Evolutionary conservation across 2,329 filamentous ascomycete genomes (phyloP).

Genomic region (Leptodontidium sp.): DNA sequence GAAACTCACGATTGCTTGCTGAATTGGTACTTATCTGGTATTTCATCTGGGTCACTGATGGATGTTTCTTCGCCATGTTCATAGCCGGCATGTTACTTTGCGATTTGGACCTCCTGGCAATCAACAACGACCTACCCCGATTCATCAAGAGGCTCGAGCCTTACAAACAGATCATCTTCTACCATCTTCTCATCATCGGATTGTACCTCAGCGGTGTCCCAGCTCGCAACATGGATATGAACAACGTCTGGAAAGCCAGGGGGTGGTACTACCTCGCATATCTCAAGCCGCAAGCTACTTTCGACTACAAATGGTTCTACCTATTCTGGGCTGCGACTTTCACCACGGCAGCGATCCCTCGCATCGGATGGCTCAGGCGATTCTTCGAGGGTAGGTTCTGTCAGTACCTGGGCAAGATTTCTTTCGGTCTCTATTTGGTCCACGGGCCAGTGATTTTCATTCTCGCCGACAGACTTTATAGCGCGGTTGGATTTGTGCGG

Average conservation of each 20-base stretch:
- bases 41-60: constrained; percentile 73
- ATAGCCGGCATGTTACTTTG: constrained; percentile 67
- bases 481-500: constrained; percentile 63
- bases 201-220: constrained; percentile 70
- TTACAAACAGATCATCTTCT: constrained; percentile 60
- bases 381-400: constrained; percentile 67
- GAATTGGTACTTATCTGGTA: constrained; percentile 64
- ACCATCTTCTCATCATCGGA: constrained; percentile 59
- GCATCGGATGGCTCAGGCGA: constrained; percentile 63
- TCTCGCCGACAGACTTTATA: constrained; percentile 69
- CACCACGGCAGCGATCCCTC: constrained; percentile 62
- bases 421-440: constrained; percentile 69
- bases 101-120: constrained; percentile 65
- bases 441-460: constrained; percentile 69
- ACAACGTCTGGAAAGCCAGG: constrained; percentile 59
- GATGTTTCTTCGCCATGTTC: constrained; percentile 68
- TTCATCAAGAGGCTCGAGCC: constrained; percentile 56
- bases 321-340: constrained; percentile 69
- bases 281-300: constrained; percentile 71
- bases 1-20: constrained; percentile 62
- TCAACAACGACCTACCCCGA: constrained; percentile 57
- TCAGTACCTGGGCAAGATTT: constrained; percentile 70
- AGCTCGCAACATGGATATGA: constrained; percentile 57
- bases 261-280: constrained; percentile 55
- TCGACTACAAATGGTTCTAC: constrained; percentile 74